Evolutionary conservation across 257 asterid species (phyloP).

Genomic region (Cinchona pubescens): DNA sequence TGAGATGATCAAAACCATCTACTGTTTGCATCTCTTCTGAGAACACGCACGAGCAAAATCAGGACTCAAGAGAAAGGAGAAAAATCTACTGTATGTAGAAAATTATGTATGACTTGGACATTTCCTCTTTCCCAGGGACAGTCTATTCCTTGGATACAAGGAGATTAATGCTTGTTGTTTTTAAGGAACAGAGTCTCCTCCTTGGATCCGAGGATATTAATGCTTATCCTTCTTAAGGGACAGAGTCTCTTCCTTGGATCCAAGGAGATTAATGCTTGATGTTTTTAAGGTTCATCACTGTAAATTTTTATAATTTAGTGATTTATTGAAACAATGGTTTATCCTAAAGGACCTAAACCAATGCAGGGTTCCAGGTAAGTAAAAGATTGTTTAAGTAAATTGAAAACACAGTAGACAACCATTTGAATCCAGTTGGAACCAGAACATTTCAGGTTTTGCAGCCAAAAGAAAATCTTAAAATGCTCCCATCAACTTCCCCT

Average conservation of each 20-base stretch:
- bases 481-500: background rate
- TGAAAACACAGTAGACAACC: background rate
- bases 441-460: background rate
- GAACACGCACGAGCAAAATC: background rate
- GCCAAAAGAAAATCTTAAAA: background rate
- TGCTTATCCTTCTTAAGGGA: too few relatives aligned
- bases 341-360: background rate
- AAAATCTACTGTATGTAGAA: background rate
- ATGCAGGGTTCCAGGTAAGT: background rate
- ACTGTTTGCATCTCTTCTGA: background rate
- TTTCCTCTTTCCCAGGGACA: too few relatives aligned
- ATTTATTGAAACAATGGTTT: background rate
- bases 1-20: background rate
- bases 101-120: background rate
- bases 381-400: background rate
- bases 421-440: background rate
- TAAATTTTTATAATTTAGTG: too few relatives aligned
- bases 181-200: too few relatives aligned
- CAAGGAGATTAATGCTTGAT: too few relatives aligned
- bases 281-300: too few relatives aligned
- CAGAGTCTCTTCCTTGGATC: constrained; percentile 1
- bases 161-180: too few relatives aligned
- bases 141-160: too few relatives aligned
- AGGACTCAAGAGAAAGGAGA: background rate
- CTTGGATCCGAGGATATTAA: too few relatives aligned